phyloP scores from a whole-genome alignment of 208 protist genomes.

The Acanthamoeba royreba region DNA sequence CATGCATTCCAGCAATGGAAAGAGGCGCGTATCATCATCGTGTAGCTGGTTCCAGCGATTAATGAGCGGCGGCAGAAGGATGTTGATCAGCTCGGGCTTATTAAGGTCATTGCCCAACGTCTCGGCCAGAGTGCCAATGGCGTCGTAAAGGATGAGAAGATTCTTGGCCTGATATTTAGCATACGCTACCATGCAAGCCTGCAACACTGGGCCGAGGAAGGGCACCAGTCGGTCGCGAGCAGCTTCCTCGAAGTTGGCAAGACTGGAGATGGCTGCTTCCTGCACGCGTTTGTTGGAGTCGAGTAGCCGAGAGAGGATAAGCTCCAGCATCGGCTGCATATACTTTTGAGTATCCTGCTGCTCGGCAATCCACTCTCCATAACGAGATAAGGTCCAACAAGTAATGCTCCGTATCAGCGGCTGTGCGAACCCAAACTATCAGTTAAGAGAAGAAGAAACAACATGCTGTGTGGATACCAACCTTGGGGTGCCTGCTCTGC shows the following conservation, averaged over 20 bases:
- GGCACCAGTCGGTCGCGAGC: slow-evolving; percentile 62
- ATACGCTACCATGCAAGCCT: slow-evolving; percentile 74
- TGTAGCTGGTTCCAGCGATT: slow-evolving; percentile 69
- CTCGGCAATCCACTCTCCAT: slow-evolving; percentile 73
- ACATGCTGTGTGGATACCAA: neutral
- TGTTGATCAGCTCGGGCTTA: slow-evolving; percentile 60
- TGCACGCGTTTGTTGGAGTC: slow-evolving; percentile 82
- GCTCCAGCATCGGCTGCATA: slow-evolving; percentile 63
- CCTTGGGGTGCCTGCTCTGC: slow-evolving; percentile 59
- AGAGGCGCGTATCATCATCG: slow-evolving; percentile 54
- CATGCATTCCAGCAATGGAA: slow-evolving; percentile 61
- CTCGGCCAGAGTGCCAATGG: slow-evolving; percentile 76
- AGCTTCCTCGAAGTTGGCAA: slow-evolving; percentile 82
- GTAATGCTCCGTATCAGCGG: slow-evolving; percentile 80
- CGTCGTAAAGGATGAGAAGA: slow-evolving; percentile 77
- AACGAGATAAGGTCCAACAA: slow-evolving; percentile 84
- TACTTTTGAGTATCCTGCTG: neutral
- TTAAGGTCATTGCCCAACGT: slow-evolving; percentile 64
- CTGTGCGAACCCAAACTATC: neutral
- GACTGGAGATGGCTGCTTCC: slow-evolving; percentile 81
- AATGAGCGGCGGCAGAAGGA: slow-evolving; percentile 73
- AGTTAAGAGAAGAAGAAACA: neutral
- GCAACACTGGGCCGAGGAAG: slow-evolving; percentile 72
- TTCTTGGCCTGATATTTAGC: slow-evolving; percentile 77
- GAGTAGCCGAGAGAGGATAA: slow-evolving; percentile 75